Base-by-base conservation (phyloP, 106 monocot genomes). In the Platanthera guangdongensis region DNA sequence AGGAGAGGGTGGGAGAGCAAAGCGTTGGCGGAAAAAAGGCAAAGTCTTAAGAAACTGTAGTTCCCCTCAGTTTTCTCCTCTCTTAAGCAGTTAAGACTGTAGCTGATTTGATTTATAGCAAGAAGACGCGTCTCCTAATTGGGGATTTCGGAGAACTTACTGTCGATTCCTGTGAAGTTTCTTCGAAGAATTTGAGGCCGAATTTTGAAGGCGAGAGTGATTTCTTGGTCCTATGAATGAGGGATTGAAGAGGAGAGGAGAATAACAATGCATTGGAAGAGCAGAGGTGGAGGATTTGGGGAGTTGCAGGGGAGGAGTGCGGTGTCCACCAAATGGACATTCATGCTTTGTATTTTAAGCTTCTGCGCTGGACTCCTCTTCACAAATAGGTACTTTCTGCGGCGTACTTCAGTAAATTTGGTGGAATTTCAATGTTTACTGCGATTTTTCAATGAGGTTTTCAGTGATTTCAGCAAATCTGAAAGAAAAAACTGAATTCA, bases 261-360 rank as follows among this genome's bases (percentile, higher is more conserved):
- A 11, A 11, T 1, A 51, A 3, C 72, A 16, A 72, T 72, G 72
- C 49, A 72, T 72, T 72, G 72, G 50, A 72, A 72, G 72, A 51
- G 72, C 21, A 72, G 51, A 72, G 51, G 50, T 22, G 72, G 72
- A 10, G 51, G 21, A 9, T 72, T 72, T 51, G 72, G 72, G 72
- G 50, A 72, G 10, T n/a, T 51, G 19, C 72, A 50, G 51, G 10
- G 19, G 8, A 72, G 72, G 16, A 72, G 51, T 72, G 72, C 51
- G 18, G 72, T 72, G 2, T 22, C 72, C 21, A 21, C 72, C 7
- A 72, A 72, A 72, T 72, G 72, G 72, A 51, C 72, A 4, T 51
- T 72, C 49, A 72, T 72, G 72, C 72, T 72, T 72, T 72, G 72
- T 46, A 50, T 72, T 51, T 72, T 72, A 72, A 22, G 72, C 72